Base-by-base conservation (phyloP, 2,329 filamentous ascomycete genomes). In the Aspergillus sp. region DNA sequence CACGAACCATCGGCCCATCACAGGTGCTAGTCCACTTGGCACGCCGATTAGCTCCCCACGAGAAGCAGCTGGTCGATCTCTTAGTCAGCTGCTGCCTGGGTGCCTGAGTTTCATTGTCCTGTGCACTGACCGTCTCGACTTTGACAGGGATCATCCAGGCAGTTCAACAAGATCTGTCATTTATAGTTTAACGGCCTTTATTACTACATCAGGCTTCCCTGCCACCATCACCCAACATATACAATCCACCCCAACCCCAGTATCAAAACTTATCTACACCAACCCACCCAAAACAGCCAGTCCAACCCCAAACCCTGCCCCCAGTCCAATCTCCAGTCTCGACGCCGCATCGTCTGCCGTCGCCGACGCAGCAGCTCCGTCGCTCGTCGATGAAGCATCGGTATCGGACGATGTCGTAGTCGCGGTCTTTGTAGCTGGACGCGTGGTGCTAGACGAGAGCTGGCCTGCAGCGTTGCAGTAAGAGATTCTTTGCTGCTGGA, bases 381-480 rank as follows among this genome's bases (percentile, higher is more conserved):
- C 19, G 4, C 33, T 47, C 14, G 45, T 49, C 19, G 45, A 8
- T 2, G 39, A 31, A 17, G 45, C 21, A 3, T 39, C 52, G 6
- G 35, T 47, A 24, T 27, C 44, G 12, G 52, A 11, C 53, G 53
- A 55, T 4, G 53, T 43, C 9, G 44, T n/a, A 17, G 45, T 51
- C 17, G 23, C 21, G 8, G 53, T 45, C 14, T 39, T 50, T 33
- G 46, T 49, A 1, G 49, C 37, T 15, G 35, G 4, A 4, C 7
- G 33, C 6, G 48, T 53, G 11, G 39, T 33, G 39, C 19, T 52
- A 4, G 39, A 44, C 21, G 23, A 12, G 46, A 46, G 31, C 31
- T 39, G 45, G 5, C 37, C 40, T 40, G 54, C 78, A 31, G 78
- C 78, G 51, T 70, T 68, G 65, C 79, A 81, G 69, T 75, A 77